phyloP scores from a whole-genome alignment of 2,329 filamentous ascomycete species.

The Microsporum ferrugineum region DNA sequence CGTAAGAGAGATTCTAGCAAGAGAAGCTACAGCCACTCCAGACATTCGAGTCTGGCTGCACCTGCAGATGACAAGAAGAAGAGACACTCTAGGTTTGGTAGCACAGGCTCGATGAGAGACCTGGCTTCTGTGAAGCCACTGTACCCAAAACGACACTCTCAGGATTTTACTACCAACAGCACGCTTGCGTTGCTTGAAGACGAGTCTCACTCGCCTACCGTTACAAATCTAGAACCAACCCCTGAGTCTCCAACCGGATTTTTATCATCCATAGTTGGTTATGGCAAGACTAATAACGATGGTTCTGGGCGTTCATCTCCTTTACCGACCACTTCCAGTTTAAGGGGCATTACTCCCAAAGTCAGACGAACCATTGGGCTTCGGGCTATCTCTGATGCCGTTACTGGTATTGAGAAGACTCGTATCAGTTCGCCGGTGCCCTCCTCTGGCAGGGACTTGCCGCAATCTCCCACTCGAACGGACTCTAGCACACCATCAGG shows the following conservation, averaged over 20 bases:
- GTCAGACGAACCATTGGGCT: slow-evolving; percentile 56
- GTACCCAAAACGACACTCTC: slow-evolving; percentile 49
- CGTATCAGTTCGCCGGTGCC: slow-evolving; percentile 32
- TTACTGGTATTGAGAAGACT: slow-evolving; percentile 45
- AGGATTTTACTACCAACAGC: slow-evolving; percentile 49
- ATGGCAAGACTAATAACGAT: slow-evolving; percentile 32
- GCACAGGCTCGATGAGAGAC: slow-evolving; percentile 62
- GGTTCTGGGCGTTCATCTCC: slow-evolving; percentile 40
- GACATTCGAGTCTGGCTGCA: slow-evolving; percentile 49
- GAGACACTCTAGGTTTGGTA: slow-evolving; percentile 67
- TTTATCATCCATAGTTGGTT: slow-evolving; percentile 35
- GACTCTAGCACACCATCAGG: slow-evolving; percentile 51
- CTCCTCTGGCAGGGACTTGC: slow-evolving; percentile 41
- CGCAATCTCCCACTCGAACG: slow-evolving; percentile 59
- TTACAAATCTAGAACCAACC: slow-evolving; percentile 46
- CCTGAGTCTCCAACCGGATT: slow-evolving; percentile 30
- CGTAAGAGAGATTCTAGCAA: slow-evolving; percentile 53
- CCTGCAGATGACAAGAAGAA: slow-evolving; percentile 63
- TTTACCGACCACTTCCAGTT: slow-evolving; percentile 33
- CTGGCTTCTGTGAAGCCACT: slow-evolving; percentile 51
- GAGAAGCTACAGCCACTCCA: slow-evolving; percentile 45
- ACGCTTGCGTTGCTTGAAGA: slow-evolving; percentile 31
- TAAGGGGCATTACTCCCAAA: slow-evolving; percentile 48
- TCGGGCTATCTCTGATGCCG: slow-evolving; percentile 69
- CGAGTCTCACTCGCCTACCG: slow-evolving; percentile 40